These are phyloP conservation scores for Phytophthora cajani DNA, from an alignment of 352 stramenopile genomes.

Conservation along the genomic window DNA sequence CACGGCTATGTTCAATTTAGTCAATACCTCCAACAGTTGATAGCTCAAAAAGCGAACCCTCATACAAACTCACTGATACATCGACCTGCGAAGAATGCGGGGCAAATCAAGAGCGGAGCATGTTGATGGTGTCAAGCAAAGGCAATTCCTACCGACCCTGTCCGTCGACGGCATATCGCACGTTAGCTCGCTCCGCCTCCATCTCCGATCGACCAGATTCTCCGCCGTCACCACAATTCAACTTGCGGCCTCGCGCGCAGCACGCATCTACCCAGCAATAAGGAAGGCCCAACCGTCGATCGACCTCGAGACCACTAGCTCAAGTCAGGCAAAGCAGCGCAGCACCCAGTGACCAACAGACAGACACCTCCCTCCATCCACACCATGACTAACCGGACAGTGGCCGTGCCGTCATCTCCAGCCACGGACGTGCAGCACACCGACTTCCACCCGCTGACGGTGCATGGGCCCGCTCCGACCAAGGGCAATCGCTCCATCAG, in stretches of 20 bases:
- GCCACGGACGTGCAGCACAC: conserved; percentile 12
- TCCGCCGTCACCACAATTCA: not conserved
- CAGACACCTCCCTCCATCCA: not conserved
- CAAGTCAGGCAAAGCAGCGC: not conserved
- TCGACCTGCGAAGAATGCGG: not conserved
- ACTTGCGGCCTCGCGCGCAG: not conserved
- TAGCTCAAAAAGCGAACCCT: not conserved
- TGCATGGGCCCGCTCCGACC: conserved; percentile 12
- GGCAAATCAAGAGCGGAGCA: not conserved
- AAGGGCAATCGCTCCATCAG: conserved; percentile 24
- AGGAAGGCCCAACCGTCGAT: not conserved
- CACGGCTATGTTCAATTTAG: not conserved
- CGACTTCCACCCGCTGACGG: conserved; percentile 11
- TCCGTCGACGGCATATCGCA: conserved; percentile 20
- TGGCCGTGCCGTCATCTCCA: conserved; percentile 14
- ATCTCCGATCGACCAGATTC: conserved; percentile 4
- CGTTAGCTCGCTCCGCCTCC: not conserved
- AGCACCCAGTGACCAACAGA: not conserved
- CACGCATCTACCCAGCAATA: not conserved
- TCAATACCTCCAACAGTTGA: not conserved
- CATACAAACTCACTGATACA: not conserved
- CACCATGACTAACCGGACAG: not conserved
- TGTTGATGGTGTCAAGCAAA: not conserved
- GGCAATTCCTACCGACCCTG: not conserved
- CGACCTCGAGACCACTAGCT: not conserved